Conservation (phyloP, 2,329 filamentous ascomycete genomes). For the Fusarium sp. region DNA sequence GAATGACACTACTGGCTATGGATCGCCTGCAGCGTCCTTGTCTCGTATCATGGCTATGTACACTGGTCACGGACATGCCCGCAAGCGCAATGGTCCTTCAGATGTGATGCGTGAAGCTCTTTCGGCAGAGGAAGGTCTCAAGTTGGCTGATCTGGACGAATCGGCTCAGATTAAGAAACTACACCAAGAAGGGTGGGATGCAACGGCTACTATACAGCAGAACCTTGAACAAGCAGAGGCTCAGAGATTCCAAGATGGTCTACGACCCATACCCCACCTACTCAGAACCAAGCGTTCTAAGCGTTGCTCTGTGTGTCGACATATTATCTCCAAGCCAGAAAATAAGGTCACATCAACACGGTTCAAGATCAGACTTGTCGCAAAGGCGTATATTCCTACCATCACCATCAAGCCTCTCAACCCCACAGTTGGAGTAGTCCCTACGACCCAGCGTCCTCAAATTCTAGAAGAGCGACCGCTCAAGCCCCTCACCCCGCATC, state of each 20-base stretch:
- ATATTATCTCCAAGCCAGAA: conserved; percentile 95
- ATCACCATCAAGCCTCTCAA: conserved; percentile 75
- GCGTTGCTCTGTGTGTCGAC: conserved; percentile 89
- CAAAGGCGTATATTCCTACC: conserved; percentile 85
- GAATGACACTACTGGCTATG: conserved; percentile 60
- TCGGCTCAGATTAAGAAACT: conserved; percentile 68
- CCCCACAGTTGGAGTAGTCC: conserved; percentile 48
- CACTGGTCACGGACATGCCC: conserved; percentile 70
- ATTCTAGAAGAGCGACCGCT: conserved; percentile 48
- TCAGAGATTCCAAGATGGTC: conserved; percentile 73
- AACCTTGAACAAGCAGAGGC: conserved; percentile 61
- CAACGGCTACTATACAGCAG: conserved; percentile 63
- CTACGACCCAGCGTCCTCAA: conserved; percentile 48
- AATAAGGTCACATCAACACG: conserved; percentile 87
- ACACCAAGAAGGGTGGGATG: conserved; percentile 68
- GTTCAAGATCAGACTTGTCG: conserved; percentile 92
- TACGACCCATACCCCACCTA: conserved; percentile 83
- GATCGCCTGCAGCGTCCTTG: conserved; percentile 81
- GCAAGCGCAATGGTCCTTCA: conserved; percentile 73
- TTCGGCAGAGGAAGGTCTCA: conserved; percentile 75
- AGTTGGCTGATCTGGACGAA: conserved; percentile 70
- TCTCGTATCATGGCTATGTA: conserved; percentile 93
- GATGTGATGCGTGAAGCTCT: conserved; percentile 84
- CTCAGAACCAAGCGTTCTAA: conserved; percentile 93
- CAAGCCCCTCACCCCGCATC: conserved; percentile 69